Percentiles rank a stretch among this genome's conserved stretches.
Conservation (phyloP, 768 basidiomycete genomes). For the Coprinopsis strossmayeri region DNA sequence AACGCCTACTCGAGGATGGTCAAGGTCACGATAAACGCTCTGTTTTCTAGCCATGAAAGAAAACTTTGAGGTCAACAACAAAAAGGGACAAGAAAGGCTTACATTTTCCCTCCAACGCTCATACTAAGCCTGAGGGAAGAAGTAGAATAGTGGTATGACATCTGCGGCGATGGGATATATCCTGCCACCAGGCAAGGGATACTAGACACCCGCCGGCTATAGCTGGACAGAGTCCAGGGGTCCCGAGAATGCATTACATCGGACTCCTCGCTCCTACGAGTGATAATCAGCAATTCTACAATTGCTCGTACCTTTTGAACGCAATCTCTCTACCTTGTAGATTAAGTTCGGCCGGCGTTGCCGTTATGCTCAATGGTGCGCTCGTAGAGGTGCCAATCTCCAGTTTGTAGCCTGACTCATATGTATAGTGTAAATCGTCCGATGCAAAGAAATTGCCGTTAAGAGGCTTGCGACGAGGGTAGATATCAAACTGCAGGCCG, state of each 20-base stretch:
- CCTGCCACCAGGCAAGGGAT: neutral
- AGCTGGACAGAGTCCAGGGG: neutral
- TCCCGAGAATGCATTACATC: neutral
- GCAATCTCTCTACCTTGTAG: too few species aligned
- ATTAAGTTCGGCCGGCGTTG: too few species aligned
- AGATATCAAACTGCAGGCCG: conserved; percentile 16
- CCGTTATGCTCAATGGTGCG: too few species aligned
- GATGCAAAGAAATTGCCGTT: neutral
- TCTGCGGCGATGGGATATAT: neutral
- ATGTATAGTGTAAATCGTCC: neutral
- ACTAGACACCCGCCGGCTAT: neutral
- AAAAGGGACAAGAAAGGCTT: neutral
- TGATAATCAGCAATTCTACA: too few species aligned
- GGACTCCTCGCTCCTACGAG: neutral
- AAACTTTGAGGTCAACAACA: neutral
- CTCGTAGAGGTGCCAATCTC: neutral
- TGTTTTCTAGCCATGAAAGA: conserved; percentile 6
- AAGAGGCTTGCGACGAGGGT: conserved; percentile 5
- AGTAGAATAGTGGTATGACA: neutral
- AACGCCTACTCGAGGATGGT: conserved; percentile 9
- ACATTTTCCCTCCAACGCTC: conserved; percentile 12
- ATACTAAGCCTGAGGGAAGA: neutral
- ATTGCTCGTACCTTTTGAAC: too few species aligned
- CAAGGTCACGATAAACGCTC: conserved; percentile 13
- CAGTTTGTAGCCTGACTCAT: neutral